Conservation (phyloP, 768 basidiomycete genomes). For the Pisolithus marmoratus region DNA sequence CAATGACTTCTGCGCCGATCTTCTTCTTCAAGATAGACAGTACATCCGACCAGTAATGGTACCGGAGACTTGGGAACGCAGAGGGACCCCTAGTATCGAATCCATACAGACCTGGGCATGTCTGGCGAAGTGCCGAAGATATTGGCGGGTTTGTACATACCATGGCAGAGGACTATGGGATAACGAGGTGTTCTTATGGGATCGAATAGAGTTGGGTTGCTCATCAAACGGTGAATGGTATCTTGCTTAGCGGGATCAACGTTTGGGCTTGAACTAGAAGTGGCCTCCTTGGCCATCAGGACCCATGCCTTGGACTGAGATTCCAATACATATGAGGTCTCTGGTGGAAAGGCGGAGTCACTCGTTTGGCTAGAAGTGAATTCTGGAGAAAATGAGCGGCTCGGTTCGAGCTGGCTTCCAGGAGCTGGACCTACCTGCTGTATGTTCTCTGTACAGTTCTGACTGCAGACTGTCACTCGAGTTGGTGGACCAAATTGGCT, state of each 20-base stretch:
- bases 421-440: neutral
- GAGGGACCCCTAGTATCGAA: constrained; percentile 87
- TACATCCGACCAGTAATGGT: constrained; percentile 94
- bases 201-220: constrained; percentile 72
- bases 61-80: constrained; percentile 73
- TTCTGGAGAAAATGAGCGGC: neutral
- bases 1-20: constrained; percentile 91
- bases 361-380: neutral
- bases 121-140: neutral
- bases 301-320: constrained; percentile 6
- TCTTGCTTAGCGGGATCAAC: constrained; percentile 30
- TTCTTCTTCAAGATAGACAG: constrained; percentile 71
- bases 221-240: constrained; percentile 64
- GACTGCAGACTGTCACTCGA: neutral
- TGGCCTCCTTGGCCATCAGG: constrained; percentile 7
- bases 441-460: neutral
- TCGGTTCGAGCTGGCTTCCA: neutral
- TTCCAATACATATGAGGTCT: neutral
- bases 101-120: constrained; percentile 74
- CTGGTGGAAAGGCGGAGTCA: neutral
- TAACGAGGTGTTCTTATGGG: constrained; percentile 77
- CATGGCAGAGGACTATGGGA: constrained; percentile 95
- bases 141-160: constrained; percentile 33
- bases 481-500: neutral
- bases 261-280: constrained; percentile 10